phyloP scores from a whole-genome alignment of 1,284 basidiomycete species.

The Tetrapyrgos nigripes region DNA sequence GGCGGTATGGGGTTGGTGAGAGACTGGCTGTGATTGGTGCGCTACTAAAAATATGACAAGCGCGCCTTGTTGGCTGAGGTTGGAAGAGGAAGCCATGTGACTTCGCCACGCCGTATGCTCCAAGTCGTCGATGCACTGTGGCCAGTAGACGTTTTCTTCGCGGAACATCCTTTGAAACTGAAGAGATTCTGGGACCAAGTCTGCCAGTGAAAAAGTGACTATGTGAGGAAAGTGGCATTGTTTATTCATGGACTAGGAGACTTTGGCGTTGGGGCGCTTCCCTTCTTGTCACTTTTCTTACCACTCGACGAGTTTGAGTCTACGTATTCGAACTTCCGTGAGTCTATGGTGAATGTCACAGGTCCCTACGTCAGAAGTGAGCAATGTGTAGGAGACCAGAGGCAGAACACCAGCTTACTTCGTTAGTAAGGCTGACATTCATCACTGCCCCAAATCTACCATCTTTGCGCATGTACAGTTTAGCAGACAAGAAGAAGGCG shows the following conservation, averaged over 20 bases:
- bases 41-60: too few species aligned
- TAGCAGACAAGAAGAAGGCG: neutral
- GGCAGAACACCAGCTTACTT: slow-evolving; percentile 53
- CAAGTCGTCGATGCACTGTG: too few species aligned
- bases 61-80: too few species aligned
- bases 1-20: neutral
- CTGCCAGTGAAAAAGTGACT: too few species aligned
- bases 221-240: too few species aligned
- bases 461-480: slow-evolving; percentile 50
- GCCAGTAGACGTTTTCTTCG: too few species aligned
- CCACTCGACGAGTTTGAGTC: slow-evolving; percentile 13
- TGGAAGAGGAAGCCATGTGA: too few species aligned
- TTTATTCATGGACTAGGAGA: too few species aligned
- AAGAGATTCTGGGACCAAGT: too few species aligned
- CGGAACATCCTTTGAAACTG: too few species aligned
- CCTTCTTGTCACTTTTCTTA: neutral
- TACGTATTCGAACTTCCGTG: slow-evolving; percentile 69
- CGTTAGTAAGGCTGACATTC: slow-evolving; percentile 85
- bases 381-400: slow-evolving; percentile 7
- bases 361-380: slow-evolving; percentile 62
- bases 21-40: neutral
- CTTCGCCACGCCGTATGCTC: too few species aligned
- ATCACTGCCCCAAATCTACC: slow-evolving; percentile 96
- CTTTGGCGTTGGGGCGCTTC: too few species aligned
- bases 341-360: slow-evolving; percentile 83